Percentiles rank a stretch among this genome's conserved stretches.
These are phyloP conservation scores for Colletotrichum musae DNA, from an alignment of 2,329 filamentous ascomycete species.

Conservation along the genomic window DNA sequence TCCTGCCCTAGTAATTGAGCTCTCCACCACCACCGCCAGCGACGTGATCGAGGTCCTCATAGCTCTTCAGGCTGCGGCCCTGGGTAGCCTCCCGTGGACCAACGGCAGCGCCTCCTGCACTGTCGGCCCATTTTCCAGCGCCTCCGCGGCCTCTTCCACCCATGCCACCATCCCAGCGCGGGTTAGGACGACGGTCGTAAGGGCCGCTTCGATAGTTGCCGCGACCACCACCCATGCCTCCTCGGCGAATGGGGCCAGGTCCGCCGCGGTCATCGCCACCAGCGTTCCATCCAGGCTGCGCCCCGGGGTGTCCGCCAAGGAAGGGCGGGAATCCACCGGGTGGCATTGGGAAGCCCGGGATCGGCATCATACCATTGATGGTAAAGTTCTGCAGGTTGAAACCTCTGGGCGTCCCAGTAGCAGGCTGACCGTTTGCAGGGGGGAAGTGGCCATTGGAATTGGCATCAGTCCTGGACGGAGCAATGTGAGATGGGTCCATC, in stretches of 20 bases:
- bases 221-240: constrained; percentile 66
- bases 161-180: constrained; percentile 65
- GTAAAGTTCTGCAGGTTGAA: constrained; percentile 87
- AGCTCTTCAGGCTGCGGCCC: constrained; percentile 93
- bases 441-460: constrained; percentile 98
- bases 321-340: constrained; percentile 66
- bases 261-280: constrained; percentile 70
- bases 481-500: constrained; percentile 93
- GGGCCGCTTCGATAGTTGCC: constrained; percentile 77
- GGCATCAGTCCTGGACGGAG: constrained; percentile 91
- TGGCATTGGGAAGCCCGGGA: constrained; percentile 71
- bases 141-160: constrained; percentile 66
- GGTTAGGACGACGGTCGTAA: constrained; percentile 78
- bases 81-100: constrained; percentile 93
- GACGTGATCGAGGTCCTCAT: constrained; percentile 95
- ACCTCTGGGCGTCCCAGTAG: constrained; percentile 88
- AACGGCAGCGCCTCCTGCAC: constrained; percentile 81
- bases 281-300: constrained; percentile 63
- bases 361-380: constrained; percentile 71
- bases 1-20: constrained; percentile 81
- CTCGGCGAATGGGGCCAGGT: constrained; percentile 77
- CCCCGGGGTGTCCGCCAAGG: constrained; percentile 65
- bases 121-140: constrained; percentile 78
- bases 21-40: constrained; percentile 82
- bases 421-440: constrained; percentile 80